Evolutionary conservation across 495 filamentous ascomycete species (phyloP).

Genomic region (Aspergillus carlsbadensis): DNA sequence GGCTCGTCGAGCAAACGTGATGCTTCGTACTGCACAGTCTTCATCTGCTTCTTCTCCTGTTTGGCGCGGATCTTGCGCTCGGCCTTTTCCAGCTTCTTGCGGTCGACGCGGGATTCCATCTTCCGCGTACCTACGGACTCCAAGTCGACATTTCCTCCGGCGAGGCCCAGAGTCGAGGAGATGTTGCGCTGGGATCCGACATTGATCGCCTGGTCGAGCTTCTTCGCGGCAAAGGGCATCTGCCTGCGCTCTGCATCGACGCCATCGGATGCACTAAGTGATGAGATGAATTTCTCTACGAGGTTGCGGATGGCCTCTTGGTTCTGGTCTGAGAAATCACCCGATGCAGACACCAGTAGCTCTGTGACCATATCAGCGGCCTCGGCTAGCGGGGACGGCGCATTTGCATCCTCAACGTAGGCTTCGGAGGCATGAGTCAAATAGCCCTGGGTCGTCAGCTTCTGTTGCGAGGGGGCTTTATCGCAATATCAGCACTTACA

Average conservation of each 20-base stretch:
- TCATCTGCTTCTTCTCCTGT: constrained; percentile 97
- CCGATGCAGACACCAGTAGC: constrained; percentile 86
- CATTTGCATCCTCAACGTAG: constrained; percentile 69
- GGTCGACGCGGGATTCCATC: constrained; percentile 95
- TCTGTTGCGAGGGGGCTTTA: background rate
- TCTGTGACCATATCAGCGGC: constrained; percentile 81
- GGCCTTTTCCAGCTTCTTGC: constrained; percentile 99
- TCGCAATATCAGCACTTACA: constrained; percentile 31
- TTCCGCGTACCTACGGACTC: constrained; percentile 90
- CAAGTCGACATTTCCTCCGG: constrained; percentile 81
- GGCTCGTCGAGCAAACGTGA: constrained; percentile 84
- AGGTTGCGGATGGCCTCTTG: constrained; percentile 75
- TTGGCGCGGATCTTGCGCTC: constrained; percentile 97
- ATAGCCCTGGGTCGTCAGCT: constrained; percentile 60
- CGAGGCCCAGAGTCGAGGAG: constrained; percentile 88
- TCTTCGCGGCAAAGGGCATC: constrained; percentile 71
- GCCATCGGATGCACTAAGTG: constrained; percentile 72
- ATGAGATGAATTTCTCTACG: constrained; percentile 87
- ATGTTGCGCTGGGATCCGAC: constrained; percentile 92
- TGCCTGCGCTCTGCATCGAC: constrained; percentile 65
- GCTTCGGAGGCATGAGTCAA: constrained; percentile 86
- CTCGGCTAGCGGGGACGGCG: constrained; percentile 73
- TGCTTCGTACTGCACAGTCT: constrained; percentile 96
- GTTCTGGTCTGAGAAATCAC: constrained; percentile 67
- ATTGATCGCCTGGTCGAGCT: constrained; percentile 92